Base-by-base conservation (phyloP, 192 early-diverging fungal species). In the Dissophora ornata region DNA sequence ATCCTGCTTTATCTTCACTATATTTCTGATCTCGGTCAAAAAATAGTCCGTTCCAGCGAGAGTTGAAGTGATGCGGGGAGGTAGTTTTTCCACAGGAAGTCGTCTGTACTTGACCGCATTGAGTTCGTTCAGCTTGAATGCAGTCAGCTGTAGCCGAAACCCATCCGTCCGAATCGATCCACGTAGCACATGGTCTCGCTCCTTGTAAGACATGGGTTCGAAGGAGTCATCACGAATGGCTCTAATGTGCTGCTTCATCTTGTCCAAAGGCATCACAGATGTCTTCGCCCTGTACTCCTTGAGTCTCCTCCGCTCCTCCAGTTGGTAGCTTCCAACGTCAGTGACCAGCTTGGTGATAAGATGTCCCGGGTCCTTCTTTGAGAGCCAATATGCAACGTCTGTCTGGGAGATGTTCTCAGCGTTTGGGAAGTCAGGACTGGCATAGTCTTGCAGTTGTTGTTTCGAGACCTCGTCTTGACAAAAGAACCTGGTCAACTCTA, bases 101-200 rank as follows among this genome's bases (percentile, higher is more conserved):
- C 49, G 5, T 21, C n/a, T 52, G 50, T 32, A 64, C 25, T 42
- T 25, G 9, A 53, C 40, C 40, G 34, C 50, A 2, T 52, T 29
- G 8, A 41, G 62, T 34, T 59, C 50, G 3, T 69, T 53, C 13
- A 53, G 22, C 38, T 69, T 69, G 40, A 60, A 69, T 3, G 47
- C 56, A 6, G 45, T 32, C 19, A 59, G 19, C 7, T 69, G 38
- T 18, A 60, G 48, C 1, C 57, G 48, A 21, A 53, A 53, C 9
- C 50, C 57, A 34, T 60, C 57, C 1, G 57, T 60, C 32, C 22
- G 19, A 29, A 69, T 33, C 9, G 57, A 69, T 8, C 57, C 38
- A 5, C 41, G 38, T 5, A 69, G 36, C 33, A 44, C 36, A 46
- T 69, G 57, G 40, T 49, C 19, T 2, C 19, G 33, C 9, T 55